Evolutionary conservation across 83 land plant species (phyloP), one percentile per base, ranked within the genome.

Genomic region (Larix sibirica): DNA sequence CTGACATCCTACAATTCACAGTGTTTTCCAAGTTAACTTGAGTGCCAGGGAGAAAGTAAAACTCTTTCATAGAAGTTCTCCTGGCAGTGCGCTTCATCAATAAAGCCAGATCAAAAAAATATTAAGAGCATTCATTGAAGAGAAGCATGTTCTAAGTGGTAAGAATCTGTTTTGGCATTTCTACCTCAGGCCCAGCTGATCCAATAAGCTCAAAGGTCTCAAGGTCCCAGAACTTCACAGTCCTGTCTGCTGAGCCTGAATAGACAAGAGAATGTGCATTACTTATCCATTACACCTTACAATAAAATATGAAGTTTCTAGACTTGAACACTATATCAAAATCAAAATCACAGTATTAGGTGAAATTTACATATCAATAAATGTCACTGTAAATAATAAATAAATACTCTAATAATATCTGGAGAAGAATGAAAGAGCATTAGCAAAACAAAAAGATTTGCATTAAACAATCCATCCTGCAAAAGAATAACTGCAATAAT

Each of bases 171-270:
- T 54, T 10, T 54, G 16, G 1, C 58, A 54, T 7, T 78, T 33
- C 77, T 88, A 97, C 99, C 96, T 97, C 99, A 56, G 98, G 94
- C 77, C 98, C 96, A 86, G 95, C 86, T 79, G 99, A 97, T 61
- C 99, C 99, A 88, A 95, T 97, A 62, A 95, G 81, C 86, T 97
- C 98, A 94, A 97, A 97, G 4, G 99, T 97, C 82, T 97, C 99
- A 42, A 97, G 93, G 76, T 97, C 99, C 91, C 94, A 97, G 68
- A 97, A 97, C 81, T 97, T 97, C 28, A 94, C 98, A 38, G 99
- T 95, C 82, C 91, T 92, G 74, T 97, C 99, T 16, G 99, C 98
- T 81, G 99, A 96, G 68, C 99, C 99, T 96, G 95, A 73, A 83
- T 62, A 83, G n/a, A n/a, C 44, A 75, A 68, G 18, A 74, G 28